Base-by-base conservation (phyloP, 768 basidiomycete genomes). In the Mycena polygramma region DNA sequence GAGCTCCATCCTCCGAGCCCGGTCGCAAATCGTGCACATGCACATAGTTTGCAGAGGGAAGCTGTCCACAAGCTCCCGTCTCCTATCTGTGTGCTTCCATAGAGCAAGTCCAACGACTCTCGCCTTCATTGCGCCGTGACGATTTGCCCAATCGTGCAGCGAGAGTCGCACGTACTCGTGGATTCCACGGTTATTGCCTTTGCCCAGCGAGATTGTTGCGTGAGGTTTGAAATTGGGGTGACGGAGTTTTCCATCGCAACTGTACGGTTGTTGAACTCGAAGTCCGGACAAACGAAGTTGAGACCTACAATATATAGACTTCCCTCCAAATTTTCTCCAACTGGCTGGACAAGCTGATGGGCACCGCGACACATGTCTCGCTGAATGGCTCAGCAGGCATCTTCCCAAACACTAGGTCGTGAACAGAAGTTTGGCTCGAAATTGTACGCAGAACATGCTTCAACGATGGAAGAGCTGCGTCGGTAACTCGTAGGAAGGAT, bases 81-180 rank as follows among this genome's bases (percentile, higher is more conserved):
- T 66, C 8, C 64, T 60, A 17, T n/a, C 20, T 26, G 51, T 39
- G 48, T 68, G 67, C 20, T 62, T 22, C 67, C 67, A 68, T 41
- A 68, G 49, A 51, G 55, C 37, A 24, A 68, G 45, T n/a, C 67
- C 59, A 6, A 68, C 59, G 26, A 35, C 60, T 43, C 53, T 61
- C 41, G 52, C 67, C n/a, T 46, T 62, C 60, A 68, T 52, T 3
- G 13, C 20, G 8, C 67, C 67, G 45, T 49, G 67, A 1, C 20
- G 67, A 19, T 19, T 39, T 35, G 6, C n/a, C 60, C 59, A 62
- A 6, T 45, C 17, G 13, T 5, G 60, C 20, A 58, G 20, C 8
- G 35, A 41, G 11, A 10, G 7, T 19, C 48, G 60, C 36, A 52
- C 60, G n/a, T 37, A 35, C 8, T 68, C 45, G 36, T 68, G 59